Percentiles rank a stretch among this genome's conserved stretches.
Conservation (phyloP, 192 early-diverging fungal genomes). For the Backusella macrospora region DNA sequence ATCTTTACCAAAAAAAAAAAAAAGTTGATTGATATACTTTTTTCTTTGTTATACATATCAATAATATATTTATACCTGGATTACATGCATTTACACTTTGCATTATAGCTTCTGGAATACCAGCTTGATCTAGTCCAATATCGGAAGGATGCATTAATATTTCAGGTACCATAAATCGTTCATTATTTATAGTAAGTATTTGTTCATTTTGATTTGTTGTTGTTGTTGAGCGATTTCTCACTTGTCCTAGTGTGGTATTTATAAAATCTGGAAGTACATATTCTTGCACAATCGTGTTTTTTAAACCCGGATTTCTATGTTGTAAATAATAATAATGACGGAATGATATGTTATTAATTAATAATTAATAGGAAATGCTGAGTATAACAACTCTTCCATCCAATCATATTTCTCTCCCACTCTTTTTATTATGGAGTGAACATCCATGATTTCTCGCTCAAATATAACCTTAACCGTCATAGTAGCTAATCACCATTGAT, state of each 20-base stretch:
- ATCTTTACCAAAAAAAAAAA: slow-evolving; percentile 41
- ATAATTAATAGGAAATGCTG: neutral
- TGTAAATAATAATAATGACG: neutral
- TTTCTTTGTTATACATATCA: neutral
- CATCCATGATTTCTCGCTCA: too few relatives aligned
- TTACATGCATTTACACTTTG: slow-evolving; percentile 54
- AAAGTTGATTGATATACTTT: neutral
- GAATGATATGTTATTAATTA: neutral
- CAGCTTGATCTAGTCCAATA: slow-evolving; percentile 73
- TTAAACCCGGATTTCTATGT: slow-evolving; percentile 43
- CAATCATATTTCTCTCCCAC: neutral
- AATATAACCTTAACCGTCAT: neutral
- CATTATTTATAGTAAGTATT: slow-evolving; percentile 69
- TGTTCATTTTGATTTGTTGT: slow-evolving; percentile 42
- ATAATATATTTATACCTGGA: slow-evolving; percentile 40
- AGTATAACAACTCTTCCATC: neutral
- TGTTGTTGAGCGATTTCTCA: slow-evolving; percentile 40
- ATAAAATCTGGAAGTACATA: slow-evolving; percentile 73
- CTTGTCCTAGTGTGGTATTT: slow-evolving; percentile 52
- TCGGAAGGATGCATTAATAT: slow-evolving; percentile 75
- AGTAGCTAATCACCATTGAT: neutral
- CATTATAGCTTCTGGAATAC: slow-evolving; percentile 68
- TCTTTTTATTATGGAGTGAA: neutral
- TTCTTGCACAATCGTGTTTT: slow-evolving; percentile 60
- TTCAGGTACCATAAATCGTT: slow-evolving; percentile 78